Conservation (phyloP, 768 basidiomycete genomes). For the Leccinum longicurvipes region DNA sequence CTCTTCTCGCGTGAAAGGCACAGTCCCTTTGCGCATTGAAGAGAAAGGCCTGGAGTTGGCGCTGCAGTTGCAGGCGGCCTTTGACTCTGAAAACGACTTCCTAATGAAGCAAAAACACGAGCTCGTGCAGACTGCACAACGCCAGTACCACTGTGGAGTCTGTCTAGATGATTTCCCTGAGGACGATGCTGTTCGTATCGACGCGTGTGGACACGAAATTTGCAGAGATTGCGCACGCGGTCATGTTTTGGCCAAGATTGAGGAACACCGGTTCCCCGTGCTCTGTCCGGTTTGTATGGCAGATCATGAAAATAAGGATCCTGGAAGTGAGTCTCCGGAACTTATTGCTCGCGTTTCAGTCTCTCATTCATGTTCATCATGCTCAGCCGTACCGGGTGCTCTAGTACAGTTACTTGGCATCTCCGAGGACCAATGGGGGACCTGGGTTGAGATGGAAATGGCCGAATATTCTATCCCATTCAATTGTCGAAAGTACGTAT, state of each 20-base stretch:
- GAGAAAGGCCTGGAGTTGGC: slow-evolving; percentile 21
- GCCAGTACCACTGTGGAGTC: slow-evolving; percentile 49
- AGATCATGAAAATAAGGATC: slow-evolving; percentile 27
- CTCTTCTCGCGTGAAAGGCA: neutral
- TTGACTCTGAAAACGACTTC: slow-evolving; percentile 39
- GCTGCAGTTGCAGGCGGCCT: slow-evolving; percentile 34
- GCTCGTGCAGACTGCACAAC: slow-evolving; percentile 32
- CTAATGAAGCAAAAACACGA: slow-evolving; percentile 33
- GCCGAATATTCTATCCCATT: slow-evolving; percentile 39
- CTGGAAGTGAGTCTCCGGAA: slow-evolving; percentile 26
- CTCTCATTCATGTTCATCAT: neutral
- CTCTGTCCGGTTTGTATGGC: slow-evolving; percentile 55
- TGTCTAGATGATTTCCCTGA: slow-evolving; percentile 51
- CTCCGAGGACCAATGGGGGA: slow-evolving; percentile 39
- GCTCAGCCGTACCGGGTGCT: slow-evolving; percentile 36
- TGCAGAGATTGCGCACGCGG: slow-evolving; percentile 50
- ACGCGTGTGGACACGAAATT: slow-evolving; percentile 46
- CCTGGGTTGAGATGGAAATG: slow-evolving; percentile 47
- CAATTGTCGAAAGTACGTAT: slow-evolving; percentile 48
- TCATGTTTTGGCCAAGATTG: slow-evolving; percentile 45
- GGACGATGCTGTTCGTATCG: slow-evolving; percentile 41
- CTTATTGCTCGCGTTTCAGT: neutral
- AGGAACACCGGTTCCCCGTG: slow-evolving; percentile 56
- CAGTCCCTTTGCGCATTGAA: neutral
- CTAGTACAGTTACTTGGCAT: slow-evolving; percentile 45